A percentile compares a stretch with the other conserved stretches of the same genome.
These are phyloP conservation scores for Fusarium mexicanum DNA, from an alignment of 2,329 filamentous ascomycete genomes.

Conservation along the genomic window DNA sequence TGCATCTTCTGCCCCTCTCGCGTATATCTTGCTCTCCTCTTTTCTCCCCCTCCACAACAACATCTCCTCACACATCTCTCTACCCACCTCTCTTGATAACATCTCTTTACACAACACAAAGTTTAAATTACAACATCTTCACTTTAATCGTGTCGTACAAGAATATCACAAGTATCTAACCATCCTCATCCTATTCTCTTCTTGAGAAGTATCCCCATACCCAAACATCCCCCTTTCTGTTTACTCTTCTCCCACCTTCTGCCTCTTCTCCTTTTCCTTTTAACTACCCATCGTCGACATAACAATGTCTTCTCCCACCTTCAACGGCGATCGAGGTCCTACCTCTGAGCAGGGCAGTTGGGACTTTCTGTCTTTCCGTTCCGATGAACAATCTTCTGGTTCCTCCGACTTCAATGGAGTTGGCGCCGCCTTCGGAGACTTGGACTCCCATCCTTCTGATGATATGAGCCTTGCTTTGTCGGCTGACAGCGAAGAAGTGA, in stretches of 20 bases:
- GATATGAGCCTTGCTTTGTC: background rate
- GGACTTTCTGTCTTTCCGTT: background rate
- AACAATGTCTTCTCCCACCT: background rate
- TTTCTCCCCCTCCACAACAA: background rate
- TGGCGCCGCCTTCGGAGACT: background rate
- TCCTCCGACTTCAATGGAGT: background rate
- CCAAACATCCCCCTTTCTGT: background rate
- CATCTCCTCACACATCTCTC: background rate
- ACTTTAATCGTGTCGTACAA: background rate
- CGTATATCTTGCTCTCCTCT: background rate
- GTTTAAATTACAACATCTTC: background rate
- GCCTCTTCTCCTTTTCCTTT: background rate
- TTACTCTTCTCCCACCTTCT: rapidly evolving
- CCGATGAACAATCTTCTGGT: background rate
- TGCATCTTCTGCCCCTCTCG: background rate
- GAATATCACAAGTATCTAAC: background rate
- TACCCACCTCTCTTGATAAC: rapidly evolving
- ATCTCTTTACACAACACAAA: background rate
- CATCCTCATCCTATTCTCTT: background rate
- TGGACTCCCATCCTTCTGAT: background rate
- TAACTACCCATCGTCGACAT: rapidly evolving
- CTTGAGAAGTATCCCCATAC: background rate
- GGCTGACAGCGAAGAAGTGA: background rate
- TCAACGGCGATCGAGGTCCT: background rate
- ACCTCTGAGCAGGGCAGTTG: background rate